These are phyloP conservation scores for Toxicodendron radicans DNA, from an alignment of 345 rosid species.

Conservation along the genomic window DNA sequence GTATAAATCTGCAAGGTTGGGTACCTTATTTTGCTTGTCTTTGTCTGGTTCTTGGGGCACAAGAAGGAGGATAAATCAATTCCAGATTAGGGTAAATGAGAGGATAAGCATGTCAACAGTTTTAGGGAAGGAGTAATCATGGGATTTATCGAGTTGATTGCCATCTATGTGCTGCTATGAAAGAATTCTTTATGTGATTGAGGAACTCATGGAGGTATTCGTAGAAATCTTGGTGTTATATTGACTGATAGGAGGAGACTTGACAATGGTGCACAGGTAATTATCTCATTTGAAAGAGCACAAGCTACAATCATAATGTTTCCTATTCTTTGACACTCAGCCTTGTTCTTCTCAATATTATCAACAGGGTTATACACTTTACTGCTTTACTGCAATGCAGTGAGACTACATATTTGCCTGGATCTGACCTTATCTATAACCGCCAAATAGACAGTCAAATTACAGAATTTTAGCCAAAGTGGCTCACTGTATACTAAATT, in stretches of 20 bases:
- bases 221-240: neutral
- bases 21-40: neutral
- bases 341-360: neutral
- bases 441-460: neutral
- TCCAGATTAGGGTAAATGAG: neutral
- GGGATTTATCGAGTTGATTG: neutral
- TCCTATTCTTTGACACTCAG: neutral
- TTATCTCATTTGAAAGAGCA: neutral
- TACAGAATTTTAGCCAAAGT: neutral
- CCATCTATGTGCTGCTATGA: neutral
- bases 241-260: neutral
- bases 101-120: neutral
- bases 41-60: neutral
- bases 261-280: neutral
- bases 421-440: neutral
- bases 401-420: neutral
- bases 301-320: neutral
- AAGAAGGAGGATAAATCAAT: neutral
- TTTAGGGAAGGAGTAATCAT: neutral
- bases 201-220: neutral
- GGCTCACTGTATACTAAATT: neutral
- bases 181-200: neutral
- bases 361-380: no score
- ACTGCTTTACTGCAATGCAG: neutral
- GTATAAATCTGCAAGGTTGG: neutral